Evolutionary conservation across 768 basidiomycete genomes (phyloP), one percentile per base, ranked within the genome.

Genomic region (Suillus clintonianus): DNA sequence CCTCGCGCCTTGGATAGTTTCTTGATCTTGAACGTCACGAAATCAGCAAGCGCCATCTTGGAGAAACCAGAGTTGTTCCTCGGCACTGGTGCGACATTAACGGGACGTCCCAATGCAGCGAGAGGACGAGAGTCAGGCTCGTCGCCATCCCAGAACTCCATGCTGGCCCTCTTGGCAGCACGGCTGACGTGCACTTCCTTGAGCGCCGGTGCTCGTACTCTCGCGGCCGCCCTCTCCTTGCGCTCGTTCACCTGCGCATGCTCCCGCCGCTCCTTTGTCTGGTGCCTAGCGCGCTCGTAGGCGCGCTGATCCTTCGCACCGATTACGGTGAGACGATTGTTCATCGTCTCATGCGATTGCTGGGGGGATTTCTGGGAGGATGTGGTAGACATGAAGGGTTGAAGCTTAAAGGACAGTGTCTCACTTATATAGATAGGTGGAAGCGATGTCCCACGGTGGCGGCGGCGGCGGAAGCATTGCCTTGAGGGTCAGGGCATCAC

Each of bases 251-350:
- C 64, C 6, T 74, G 72, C 14, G 69, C 66, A 10, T 77, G 71
- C 64, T 72, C 76, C 57, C 60, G 76, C 32, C 74, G 73, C 62
- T 75, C 73, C 64, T 75, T 76, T 60, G 62, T 67, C 27, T 69
- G 75, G 37, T 75, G 75, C 62, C 76, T 75, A 9, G 75, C 75
- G 36, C 73, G 76, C 67, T 76, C 75, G 14, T 65, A 69, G 24
- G 75, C 76, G 17, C 75, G 75, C 43, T 69, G 69, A 58, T 77
- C 75, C 60, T 76, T 76, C 39, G 68, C 55, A 32, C 7, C 60
- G 2, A 58, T 11, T 59, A 68, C 71, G 45, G 67, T 68, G 57
- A 70, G 22, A 54, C 66, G 65, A 58, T 62, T 51, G 51, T 42
- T 60, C 50, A 51, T 55, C 24, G 64, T 54, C 47, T 75, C 72